Evolutionary conservation across 2,329 filamentous ascomycete species (phyloP).

Genomic region (Tolypocladium guangdongense): DNA sequence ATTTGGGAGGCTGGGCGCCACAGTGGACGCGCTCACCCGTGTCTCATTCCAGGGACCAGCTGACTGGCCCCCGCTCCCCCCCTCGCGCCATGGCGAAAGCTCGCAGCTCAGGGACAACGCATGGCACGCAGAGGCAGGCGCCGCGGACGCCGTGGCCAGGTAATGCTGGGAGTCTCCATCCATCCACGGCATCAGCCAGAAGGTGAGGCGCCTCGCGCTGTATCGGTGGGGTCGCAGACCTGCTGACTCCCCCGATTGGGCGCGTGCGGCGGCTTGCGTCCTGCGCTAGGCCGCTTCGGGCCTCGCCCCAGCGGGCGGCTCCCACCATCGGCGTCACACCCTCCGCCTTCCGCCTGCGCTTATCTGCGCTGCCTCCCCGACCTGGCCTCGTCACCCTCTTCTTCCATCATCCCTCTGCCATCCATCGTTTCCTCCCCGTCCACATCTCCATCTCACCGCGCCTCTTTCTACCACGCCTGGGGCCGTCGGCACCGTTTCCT

Average conservation of each 20-base stretch:
- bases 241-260: conserved; percentile 11
- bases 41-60: neutral
- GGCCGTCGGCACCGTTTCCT: neutral
- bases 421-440: neutral
- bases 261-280: conserved; percentile 2
- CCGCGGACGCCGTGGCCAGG: neutral
- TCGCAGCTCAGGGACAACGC: neutral
- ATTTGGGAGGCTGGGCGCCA: neutral
- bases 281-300: neutral
- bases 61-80: neutral
- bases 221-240: conserved; percentile 4
- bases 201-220: conserved; percentile 7
- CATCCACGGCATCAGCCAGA: neutral
- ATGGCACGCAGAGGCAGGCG: too few species aligned
- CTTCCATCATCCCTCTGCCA: neutral
- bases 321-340: conserved; percentile 22
- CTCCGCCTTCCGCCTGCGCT: conserved; percentile 8
- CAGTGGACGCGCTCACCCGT: neutral
- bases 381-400: neutral
- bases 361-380: neutral
- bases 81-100: neutral
- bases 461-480: neutral
- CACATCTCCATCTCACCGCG: neutral
- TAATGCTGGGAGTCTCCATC: neutral
- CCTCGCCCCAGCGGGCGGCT: neutral